These are phyloP conservation scores for Pseudoscleropodium purum DNA, from an alignment of 225 moss, liverwort and hornwort species.

Conservation along the genomic window DNA sequence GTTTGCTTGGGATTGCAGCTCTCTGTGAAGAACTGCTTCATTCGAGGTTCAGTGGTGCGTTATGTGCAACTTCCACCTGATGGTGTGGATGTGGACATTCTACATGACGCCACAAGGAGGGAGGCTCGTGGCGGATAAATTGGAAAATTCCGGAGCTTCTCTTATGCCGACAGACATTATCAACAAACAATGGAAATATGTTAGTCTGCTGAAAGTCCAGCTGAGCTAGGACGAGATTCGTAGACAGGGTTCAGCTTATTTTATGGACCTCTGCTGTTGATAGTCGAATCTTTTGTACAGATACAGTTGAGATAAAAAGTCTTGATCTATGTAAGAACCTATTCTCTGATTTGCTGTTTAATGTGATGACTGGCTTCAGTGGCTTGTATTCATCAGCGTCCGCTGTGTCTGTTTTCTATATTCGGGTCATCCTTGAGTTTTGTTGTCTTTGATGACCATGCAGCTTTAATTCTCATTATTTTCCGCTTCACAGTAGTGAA, in stretches of 20 bases:
- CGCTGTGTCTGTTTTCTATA: background rate
- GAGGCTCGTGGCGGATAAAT: constrained; percentile 75
- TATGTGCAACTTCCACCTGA: constrained; percentile 96
- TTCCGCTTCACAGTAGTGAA: background rate
- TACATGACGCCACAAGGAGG: constrained; percentile 92
- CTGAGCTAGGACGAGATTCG: background rate
- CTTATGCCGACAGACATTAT: background rate
- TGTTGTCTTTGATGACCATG: background rate
- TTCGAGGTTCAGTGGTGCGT: constrained; percentile 89
- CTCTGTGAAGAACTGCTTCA: constrained; percentile 96
- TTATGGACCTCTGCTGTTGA: constrained; percentile 2
- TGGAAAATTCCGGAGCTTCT: background rate
- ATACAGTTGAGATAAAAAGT: background rate
- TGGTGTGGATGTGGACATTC: constrained; percentile 92
- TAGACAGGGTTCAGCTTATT: constrained; percentile 1
- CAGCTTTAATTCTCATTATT: background rate
- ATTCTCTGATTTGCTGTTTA: background rate
- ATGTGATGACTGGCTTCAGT: background rate
- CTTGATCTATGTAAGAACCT: background rate
- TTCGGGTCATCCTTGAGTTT: background rate
- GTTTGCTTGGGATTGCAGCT: constrained; percentile 39
- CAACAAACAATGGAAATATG: background rate
- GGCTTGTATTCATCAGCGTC: background rate
- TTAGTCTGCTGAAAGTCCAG: background rate
- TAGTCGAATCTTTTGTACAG: constrained; percentile 17